phyloP scores from a whole-genome alignment of 148 eudicot species.

The Bassia scoparia region DNA sequence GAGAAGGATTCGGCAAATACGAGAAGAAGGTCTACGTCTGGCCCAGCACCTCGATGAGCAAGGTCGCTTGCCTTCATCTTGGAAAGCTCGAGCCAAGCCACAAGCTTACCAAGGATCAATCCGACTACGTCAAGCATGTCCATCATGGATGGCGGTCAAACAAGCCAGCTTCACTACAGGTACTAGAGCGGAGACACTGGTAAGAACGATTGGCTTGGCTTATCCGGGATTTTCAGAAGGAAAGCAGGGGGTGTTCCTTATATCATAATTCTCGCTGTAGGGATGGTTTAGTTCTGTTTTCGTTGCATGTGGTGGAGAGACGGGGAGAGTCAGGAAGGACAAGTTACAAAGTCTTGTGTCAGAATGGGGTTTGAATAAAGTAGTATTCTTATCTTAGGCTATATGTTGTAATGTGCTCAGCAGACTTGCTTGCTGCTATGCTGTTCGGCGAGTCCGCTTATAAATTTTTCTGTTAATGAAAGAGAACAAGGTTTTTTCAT shows the following conservation, averaged over 20 bases:
- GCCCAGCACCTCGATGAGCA: constrained; percentile 99
- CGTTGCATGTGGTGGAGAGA: constrained; percentile 5
- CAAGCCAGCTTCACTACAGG: constrained; percentile 95
- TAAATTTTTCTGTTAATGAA: constrained; percentile 22
- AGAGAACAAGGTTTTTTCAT: constrained; percentile 21
- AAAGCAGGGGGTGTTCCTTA: neutral
- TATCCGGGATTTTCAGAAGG: neutral
- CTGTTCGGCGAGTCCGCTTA: constrained; percentile 14
- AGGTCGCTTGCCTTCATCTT: constrained; percentile 92
- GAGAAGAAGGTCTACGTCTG: constrained; percentile 89
- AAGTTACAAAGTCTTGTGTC: constrained; percentile 13
- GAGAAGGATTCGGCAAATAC: constrained; percentile 75
- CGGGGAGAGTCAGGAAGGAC: constrained; percentile 11
- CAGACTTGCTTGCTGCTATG: constrained; percentile 23
- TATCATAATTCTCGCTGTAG: neutral
- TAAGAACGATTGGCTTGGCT: neutral
- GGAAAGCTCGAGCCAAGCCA: constrained; percentile 95
- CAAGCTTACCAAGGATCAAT: constrained; percentile 87
- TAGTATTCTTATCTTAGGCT: neutral
- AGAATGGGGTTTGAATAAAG: constrained; percentile 20
- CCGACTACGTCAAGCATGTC: constrained; percentile 89
- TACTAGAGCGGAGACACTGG: constrained; percentile 39
- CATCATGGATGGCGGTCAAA: constrained; percentile 83
- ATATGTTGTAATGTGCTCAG: constrained; percentile 18
- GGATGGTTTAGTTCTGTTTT: neutral